Conservation (phyloP, 202 grass and related monocot species). For the Brachypodium distachyon region DNA sequence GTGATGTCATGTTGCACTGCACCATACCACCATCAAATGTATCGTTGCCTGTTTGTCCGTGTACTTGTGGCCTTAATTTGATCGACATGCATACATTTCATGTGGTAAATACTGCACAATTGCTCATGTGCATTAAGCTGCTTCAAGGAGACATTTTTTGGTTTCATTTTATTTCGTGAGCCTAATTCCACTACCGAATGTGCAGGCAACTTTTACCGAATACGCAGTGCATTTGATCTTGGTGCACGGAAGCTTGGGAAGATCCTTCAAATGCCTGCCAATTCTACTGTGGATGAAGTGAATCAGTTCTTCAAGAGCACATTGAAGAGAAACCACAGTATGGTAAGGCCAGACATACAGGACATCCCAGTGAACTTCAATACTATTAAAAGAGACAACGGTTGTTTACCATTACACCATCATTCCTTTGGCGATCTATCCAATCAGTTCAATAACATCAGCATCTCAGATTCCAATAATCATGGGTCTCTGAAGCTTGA, state of each 20-base stretch:
- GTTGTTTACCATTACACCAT: background rate
- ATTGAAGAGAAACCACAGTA: constrained; percentile 50
- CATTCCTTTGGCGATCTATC: constrained; percentile 15
- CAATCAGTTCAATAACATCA: constrained; percentile 43
- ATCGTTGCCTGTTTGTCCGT: background rate
- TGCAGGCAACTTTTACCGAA: constrained; percentile 82
- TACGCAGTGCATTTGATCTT: constrained; percentile 83
- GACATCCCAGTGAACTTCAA: constrained; percentile 24
- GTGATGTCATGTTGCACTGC: background rate
- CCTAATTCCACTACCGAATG: background rate
- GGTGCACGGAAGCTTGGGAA: constrained; percentile 75
- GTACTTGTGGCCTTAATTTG: background rate
- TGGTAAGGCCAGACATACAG: constrained; percentile 53
- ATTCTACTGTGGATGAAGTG: constrained; percentile 38
- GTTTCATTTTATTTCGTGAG: background rate
- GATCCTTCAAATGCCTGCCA: constrained; percentile 48
- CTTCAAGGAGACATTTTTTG: background rate
- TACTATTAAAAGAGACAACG: constrained; percentile 21
- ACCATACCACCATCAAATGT: background rate
- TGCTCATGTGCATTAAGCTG: background rate
- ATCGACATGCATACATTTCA: constrained; percentile 1
- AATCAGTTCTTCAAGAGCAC: constrained; percentile 91
- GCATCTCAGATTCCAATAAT: constrained; percentile 29
- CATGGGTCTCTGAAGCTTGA: constrained; percentile 23
- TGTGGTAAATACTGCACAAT: background rate